Conservation (phyloP, 257 asterid genomes). For the Solanum pennellii region DNA sequence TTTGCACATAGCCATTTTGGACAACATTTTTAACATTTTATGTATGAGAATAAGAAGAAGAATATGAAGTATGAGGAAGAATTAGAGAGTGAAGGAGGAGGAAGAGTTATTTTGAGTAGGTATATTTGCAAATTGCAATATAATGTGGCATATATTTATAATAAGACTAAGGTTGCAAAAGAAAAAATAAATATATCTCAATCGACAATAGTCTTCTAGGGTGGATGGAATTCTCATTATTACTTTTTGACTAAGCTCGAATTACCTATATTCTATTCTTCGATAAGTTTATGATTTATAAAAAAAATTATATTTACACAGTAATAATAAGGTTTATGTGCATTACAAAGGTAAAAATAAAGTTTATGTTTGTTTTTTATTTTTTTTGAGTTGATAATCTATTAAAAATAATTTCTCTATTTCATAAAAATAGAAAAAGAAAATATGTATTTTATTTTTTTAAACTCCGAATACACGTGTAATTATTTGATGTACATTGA, state of each 20-base stretch:
- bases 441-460: neutral
- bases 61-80: neutral
- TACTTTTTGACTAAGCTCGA: neutral
- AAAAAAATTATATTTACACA: neutral
- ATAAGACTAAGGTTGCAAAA: neutral
- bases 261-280: neutral
- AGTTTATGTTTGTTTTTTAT: neutral
- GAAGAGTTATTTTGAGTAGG: neutral
- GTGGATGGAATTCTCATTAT: constrained; percentile 13
- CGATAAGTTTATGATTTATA: neutral
- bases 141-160: constrained; percentile 4
- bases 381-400: neutral
- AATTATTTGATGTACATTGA: neutral
- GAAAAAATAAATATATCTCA: neutral
- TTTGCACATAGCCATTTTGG: constrained; percentile 23
- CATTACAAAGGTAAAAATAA: too few species aligned
- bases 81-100: neutral
- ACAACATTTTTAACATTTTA: constrained; percentile 12
- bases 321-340: too few species aligned
- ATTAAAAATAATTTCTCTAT: neutral
- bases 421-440: neutral
- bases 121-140: neutral
- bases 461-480: neutral
- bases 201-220: neutral
- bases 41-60: neutral